These are phyloP conservation scores for Kazachstania psychrophila DNA, from an alignment of 805 yeast genomes.

Conservation along the genomic window DNA sequence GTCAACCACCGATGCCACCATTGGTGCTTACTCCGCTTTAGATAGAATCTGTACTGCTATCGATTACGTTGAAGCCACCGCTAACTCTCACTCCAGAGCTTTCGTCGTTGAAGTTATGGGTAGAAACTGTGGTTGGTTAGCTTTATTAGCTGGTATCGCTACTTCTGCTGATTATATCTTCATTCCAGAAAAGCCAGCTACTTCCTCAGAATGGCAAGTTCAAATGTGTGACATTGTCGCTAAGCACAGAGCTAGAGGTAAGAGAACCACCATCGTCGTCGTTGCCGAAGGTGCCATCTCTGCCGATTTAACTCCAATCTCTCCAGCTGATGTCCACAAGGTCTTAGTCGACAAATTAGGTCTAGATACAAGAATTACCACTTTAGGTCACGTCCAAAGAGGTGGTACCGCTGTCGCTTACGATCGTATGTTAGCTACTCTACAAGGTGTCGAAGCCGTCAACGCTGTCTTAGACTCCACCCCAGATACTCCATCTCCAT, in stretches of 20 bases:
- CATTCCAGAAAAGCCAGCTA: slow-evolving; percentile 73
- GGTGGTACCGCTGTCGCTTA: slow-evolving; percentile 76
- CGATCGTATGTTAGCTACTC: slow-evolving; percentile 62
- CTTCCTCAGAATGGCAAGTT: slow-evolving; percentile 52
- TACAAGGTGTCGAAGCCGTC: slow-evolving; percentile 79
- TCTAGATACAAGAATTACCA: slow-evolving; percentile 68
- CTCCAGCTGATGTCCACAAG: slow-evolving; percentile 54
- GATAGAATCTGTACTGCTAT: slow-evolving; percentile 63
- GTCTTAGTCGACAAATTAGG: slow-evolving; percentile 58
- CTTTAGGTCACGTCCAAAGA: slow-evolving; percentile 73
- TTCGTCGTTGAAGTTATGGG: slow-evolving; percentile 86
- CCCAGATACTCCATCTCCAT: slow-evolving; percentile 68
- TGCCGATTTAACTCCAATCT: slow-evolving; percentile 55
- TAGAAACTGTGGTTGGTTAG: slow-evolving; percentile 84
- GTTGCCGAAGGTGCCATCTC: slow-evolving; percentile 82
- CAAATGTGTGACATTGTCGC: slow-evolving; percentile 55
- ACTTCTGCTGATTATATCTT: slow-evolving; percentile 74
- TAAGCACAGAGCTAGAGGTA: slow-evolving; percentile 61
- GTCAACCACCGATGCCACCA: slow-evolving; percentile 77
- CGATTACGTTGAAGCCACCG: slow-evolving; percentile 79
- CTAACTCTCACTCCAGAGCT: slow-evolving; percentile 73
- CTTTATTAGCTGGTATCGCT: slow-evolving; percentile 69
- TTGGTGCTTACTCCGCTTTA: slow-evolving; percentile 71
- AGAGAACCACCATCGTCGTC: slow-evolving; percentile 68
- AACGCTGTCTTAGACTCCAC: slow-evolving; percentile 60